Conservation (phyloP, 345 rosid species). For the Eutrema heterophyllum region DNA sequence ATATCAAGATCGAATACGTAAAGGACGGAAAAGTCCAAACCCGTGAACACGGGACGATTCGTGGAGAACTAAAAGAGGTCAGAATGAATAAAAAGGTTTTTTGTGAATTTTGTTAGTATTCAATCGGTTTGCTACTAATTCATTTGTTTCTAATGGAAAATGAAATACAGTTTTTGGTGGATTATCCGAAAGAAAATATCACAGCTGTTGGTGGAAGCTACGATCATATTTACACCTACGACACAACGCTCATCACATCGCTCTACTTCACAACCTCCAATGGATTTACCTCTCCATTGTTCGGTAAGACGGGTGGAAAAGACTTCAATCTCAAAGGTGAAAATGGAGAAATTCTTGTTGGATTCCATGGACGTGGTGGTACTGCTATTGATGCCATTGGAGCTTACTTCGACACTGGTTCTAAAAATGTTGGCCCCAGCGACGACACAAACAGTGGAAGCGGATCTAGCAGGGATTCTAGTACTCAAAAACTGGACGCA, state of each 20-base stretch:
- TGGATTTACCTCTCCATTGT: background rate
- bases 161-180: background rate
- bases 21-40: background rate
- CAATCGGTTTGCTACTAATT: background rate
- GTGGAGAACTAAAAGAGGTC: background rate
- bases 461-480: background rate
- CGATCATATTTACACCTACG: background rate
- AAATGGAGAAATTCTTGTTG: background rate
- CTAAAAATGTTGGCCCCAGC: too few relatives aligned
- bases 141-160: background rate
- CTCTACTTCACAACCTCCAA: background rate
- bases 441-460: background rate
- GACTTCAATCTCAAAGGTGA: background rate
- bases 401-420: background rate
- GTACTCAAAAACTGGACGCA: slow-evolving; percentile 3
- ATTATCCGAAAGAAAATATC: background rate
- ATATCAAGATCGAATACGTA: background rate
- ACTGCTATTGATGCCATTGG: slow-evolving; percentile 19
- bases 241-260: background rate
- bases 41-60: background rate
- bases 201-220: background rate
- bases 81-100: background rate
- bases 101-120: background rate
- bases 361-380: slow-evolving; percentile 9
- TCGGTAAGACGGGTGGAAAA: background rate